Conservation (phyloP, 2,329 filamentous ascomycete species). For the Xylariaceae sp. region DNA sequence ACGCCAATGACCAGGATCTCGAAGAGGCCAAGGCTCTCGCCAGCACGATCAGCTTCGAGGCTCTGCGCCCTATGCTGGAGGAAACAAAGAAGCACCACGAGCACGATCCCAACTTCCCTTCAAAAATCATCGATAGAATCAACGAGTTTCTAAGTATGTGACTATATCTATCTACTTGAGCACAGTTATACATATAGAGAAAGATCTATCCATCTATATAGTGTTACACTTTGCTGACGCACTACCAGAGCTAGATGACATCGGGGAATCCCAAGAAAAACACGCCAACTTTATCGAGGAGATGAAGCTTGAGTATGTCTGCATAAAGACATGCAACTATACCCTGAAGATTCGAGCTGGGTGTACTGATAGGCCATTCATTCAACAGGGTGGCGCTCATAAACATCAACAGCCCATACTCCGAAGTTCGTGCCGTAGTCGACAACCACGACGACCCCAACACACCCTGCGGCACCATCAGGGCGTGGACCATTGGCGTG, state of each 20-base stretch:
- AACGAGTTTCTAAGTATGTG: not conserved
- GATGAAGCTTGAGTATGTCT: constrained; percentile 35
- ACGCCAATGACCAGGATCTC: too few species aligned
- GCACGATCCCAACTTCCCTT: not conserved
- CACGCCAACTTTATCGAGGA: constrained; percentile 31
- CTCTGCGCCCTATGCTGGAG: not conserved
- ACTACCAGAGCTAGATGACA: constrained; percentile 4
- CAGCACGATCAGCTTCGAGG: not conserved
- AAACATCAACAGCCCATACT: constrained; percentile 35
- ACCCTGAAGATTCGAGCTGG: too few species aligned
- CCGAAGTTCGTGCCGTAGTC: constrained; percentile 44
- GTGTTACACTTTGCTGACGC: too few species aligned
- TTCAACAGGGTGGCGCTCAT: constrained; percentile 28
- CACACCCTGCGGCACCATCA: constrained; percentile 50
- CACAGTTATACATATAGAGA: not conserved
- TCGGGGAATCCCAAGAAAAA: constrained; percentile 35
- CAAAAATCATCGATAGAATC: not conserved
- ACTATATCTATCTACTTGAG: not conserved
- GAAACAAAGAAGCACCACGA: not conserved
- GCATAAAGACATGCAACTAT: too few species aligned
- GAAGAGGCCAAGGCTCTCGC: not conserved
- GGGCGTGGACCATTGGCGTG: constrained; percentile 52
- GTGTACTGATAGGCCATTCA: too few species aligned
- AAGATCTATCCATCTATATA: too few species aligned
- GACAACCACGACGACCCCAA: constrained; percentile 51